Conservation (phyloP, 768 basidiomycete genomes). For the Jaapia argillacea region DNA sequence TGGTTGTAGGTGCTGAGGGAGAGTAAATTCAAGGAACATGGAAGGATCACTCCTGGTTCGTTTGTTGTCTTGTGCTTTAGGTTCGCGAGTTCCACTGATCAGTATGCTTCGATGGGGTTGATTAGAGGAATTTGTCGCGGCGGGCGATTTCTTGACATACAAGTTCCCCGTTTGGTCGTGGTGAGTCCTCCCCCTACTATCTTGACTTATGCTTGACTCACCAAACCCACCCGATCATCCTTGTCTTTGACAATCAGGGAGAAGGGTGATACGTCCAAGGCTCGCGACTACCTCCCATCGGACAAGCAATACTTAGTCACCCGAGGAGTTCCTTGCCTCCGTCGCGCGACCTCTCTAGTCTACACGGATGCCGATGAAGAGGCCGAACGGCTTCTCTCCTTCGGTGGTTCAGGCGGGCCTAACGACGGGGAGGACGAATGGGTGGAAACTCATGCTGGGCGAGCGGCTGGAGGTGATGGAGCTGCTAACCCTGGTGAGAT, state of each 20-base stretch:
- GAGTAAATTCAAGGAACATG: slow-evolving; percentile 98
- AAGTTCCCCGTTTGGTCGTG: slow-evolving; percentile 99
- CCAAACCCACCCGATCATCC: slow-evolving; percentile 3
- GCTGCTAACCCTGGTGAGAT: slow-evolving; percentile 55
- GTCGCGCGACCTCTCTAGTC: slow-evolving; percentile 84
- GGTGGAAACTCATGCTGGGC: slow-evolving; percentile 95
- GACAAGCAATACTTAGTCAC: slow-evolving; percentile 98
- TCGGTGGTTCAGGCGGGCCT: slow-evolving; percentile 52
- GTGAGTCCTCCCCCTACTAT: slow-evolving; percentile 34
- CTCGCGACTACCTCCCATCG: slow-evolving; percentile 84
- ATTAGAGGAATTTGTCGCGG: slow-evolving; percentile 96
- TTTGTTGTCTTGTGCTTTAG: slow-evolving; percentile 3
- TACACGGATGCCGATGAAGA: slow-evolving; percentile 97
- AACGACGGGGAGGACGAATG: slow-evolving; percentile 75
- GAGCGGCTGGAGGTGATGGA: slow-evolving; percentile 41
- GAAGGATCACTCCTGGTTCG: slow-evolving; percentile 87
- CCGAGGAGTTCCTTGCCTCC: slow-evolving; percentile 92
- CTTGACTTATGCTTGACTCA: too few relatives aligned
- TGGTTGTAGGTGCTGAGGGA: slow-evolving; percentile 78
- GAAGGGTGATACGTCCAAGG: slow-evolving; percentile 78
- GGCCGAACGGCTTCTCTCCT: slow-evolving; percentile 82
- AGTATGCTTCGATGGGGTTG: too few relatives aligned
- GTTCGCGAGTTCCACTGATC: slow-evolving; percentile 12
- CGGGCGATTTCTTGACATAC: slow-evolving; percentile 94
- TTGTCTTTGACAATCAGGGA: slow-evolving; percentile 50